Conservation (phyloP, 2,329 filamentous ascomycete genomes). For the Colletotrichum sp. region DNA sequence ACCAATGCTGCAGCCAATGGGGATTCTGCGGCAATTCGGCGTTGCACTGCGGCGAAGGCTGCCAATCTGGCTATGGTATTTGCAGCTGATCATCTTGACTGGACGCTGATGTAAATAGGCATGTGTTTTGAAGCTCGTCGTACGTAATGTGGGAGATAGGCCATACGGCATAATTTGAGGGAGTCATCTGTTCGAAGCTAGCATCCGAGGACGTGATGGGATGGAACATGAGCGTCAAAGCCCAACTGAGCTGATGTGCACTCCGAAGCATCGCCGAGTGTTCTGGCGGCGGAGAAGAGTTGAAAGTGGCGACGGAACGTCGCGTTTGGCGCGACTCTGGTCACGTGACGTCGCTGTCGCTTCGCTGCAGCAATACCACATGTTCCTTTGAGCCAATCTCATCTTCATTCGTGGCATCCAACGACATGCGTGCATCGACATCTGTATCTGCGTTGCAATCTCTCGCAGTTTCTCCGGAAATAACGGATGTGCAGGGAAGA, state of each 20-base stretch:
- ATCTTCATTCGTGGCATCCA: not conserved
- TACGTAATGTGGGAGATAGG: not conserved
- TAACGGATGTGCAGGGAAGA: not conserved
- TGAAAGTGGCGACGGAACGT: not conserved
- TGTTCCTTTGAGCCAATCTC: not conserved
- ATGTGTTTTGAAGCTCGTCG: not conserved
- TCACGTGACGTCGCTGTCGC: not conserved
- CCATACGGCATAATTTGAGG: not conserved
- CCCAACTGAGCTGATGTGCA: not conserved
- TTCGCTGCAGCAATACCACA: not conserved
- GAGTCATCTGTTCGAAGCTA: not conserved
- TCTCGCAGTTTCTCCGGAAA: not conserved
- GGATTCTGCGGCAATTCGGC: slow-evolving; percentile 23
- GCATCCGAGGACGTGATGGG: not conserved
- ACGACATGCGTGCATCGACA: not conserved
- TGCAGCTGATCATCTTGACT: slow-evolving; percentile 3
- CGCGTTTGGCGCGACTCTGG: not conserved
- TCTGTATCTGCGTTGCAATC: not conserved
- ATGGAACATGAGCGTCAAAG: not conserved
- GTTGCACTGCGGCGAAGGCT: slow-evolving; percentile 21
- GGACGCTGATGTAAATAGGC: not conserved
- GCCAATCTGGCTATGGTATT: slow-evolving; percentile 20
- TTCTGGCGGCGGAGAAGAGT: not conserved
- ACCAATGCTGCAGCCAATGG: slow-evolving; percentile 23
- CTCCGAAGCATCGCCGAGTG: not conserved